Percentiles rank a stretch among this genome's conserved stretches.
These are phyloP conservation scores for Lasiodiplodia sp. DNA, from an alignment of 2,329 filamentous ascomycete species.

Conservation along the genomic window DNA sequence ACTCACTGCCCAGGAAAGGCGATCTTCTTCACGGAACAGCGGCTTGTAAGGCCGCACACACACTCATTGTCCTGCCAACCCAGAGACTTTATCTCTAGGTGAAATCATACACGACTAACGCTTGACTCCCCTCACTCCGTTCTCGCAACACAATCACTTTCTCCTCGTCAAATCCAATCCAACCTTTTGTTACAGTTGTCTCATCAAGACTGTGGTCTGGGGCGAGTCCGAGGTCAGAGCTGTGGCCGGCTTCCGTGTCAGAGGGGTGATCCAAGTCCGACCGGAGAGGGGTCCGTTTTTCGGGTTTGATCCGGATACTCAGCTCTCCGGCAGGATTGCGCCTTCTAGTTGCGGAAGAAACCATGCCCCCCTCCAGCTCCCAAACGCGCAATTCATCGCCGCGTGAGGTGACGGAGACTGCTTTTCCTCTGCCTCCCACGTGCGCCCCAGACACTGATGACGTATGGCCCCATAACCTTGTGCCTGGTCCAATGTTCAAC, in stretches of 20 bases:
- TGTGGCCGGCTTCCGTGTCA: conserved; percentile 39
- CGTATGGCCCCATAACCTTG: conserved; percentile 88
- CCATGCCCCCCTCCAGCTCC: conserved; percentile 80
- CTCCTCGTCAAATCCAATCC: conserved; percentile 90
- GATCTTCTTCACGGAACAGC: conserved; percentile 2
- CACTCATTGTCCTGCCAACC: conserved; percentile 6
- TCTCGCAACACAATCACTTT: conserved; percentile 88
- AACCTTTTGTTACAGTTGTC: conserved; percentile 60
- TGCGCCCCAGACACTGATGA: conserved; percentile 87
- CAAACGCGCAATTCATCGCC: conserved; percentile 77
- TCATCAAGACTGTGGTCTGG: conserved; percentile 38
- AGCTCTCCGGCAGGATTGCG: conserved; percentile 54
- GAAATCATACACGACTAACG: conserved; percentile 87
- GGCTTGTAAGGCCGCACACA: not conserved
- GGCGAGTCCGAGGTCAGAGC: conserved; percentile 44
- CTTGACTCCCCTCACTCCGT: conserved; percentile 70
- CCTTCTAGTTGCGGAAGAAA: conserved; percentile 53
- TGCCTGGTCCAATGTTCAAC: conserved; percentile 75
- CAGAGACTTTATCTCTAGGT: conserved; percentile 56
- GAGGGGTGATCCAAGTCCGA: not conserved
- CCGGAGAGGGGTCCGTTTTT: conserved; percentile 33
- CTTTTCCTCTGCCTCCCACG: conserved; percentile 83
- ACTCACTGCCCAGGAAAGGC: conserved; percentile 4
- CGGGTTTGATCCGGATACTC: conserved; percentile 62
- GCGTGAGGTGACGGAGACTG: conserved; percentile 84